Evolutionary conservation across 306 rosid genomes (phyloP).

Genomic region (Leucaena leucocephala): DNA sequence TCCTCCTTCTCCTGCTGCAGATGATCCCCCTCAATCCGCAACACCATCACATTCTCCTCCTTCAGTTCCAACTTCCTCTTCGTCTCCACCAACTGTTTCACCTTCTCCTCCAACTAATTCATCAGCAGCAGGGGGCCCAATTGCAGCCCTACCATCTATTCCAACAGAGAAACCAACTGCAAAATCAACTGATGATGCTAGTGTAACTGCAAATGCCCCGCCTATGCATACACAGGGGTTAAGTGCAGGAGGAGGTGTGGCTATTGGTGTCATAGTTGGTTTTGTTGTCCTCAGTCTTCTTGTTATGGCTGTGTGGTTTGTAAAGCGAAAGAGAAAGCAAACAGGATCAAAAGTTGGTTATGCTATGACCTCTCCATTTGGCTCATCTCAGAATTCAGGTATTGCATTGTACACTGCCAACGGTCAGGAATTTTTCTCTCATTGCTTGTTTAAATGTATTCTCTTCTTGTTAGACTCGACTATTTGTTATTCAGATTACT

Average conservation of each 20-base stretch:
- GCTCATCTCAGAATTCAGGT: slow-evolving; percentile 98
- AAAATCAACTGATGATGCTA: slow-evolving; percentile 46
- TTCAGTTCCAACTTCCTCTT: slow-evolving; percentile 58
- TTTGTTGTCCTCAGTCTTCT: slow-evolving; percentile 71
- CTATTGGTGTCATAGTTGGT: slow-evolving; percentile 70
- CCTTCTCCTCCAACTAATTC: slow-evolving; percentile 54
- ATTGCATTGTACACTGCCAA: slow-evolving; percentile 33
- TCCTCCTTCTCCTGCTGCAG: slow-evolving; percentile 40
- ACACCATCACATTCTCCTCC: slow-evolving; percentile 63
- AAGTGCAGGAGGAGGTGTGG: slow-evolving; percentile 59
- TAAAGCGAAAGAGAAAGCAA: slow-evolving; percentile 63
- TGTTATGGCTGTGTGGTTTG: slow-evolving; percentile 68
- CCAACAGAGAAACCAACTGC: slow-evolving; percentile 74
- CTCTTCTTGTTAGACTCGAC: slow-evolving; percentile 16
- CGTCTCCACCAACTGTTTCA: slow-evolving; percentile 51
- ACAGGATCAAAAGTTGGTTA: slow-evolving; percentile 50
- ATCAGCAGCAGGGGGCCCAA: slow-evolving; percentile 36
- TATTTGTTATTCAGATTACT: slow-evolving; percentile 4
- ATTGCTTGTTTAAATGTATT: slow-evolving; percentile 30
- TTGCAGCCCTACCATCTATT: slow-evolving; percentile 44
- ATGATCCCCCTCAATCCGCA: slow-evolving; percentile 46
- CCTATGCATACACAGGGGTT: slow-evolving; percentile 52
- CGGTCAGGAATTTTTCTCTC: slow-evolving; percentile 13
- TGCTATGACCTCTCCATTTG: slow-evolving; percentile 68
- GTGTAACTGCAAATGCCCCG: slow-evolving; percentile 16